phyloP scores from a whole-genome alignment of 306 rosid genomes.

The Vigna mungo region DNA sequence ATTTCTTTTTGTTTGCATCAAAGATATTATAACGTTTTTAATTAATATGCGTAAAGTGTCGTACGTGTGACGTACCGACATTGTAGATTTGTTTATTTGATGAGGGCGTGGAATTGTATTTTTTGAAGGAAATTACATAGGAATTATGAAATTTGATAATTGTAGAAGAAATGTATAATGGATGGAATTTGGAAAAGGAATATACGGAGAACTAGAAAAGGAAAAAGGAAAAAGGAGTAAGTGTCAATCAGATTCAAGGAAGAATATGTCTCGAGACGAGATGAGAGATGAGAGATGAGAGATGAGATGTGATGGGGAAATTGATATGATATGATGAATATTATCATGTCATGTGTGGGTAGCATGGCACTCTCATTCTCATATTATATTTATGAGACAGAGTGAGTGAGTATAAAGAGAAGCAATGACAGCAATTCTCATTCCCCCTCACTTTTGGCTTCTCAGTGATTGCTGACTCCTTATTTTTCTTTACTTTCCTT shows the following conservation, averaged over 20 bases:
- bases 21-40: not conserved
- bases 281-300: not conserved
- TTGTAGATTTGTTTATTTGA: not conserved
- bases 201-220: conserved; percentile 23
- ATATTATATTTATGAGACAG: conserved; percentile 21
- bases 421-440: conserved; percentile 45
- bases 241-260: conserved; percentile 31
- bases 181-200: not conserved
- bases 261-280: conserved; percentile 29
- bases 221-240: not conserved
- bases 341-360: conserved; percentile 22
- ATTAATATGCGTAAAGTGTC: not conserved
- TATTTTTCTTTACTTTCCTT: not conserved
- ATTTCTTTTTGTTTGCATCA: too few species aligned
- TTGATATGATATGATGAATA: not conserved
- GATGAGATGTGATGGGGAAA: not conserved
- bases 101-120: not conserved
- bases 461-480: conserved; percentile 35
- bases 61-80: conserved; percentile 13
- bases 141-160: not conserved
- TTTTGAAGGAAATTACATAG: not conserved
- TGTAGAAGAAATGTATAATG: not conserved
- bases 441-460: conserved; percentile 46
- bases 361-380: conserved; percentile 23
- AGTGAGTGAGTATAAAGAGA: conserved; percentile 41